phyloP scores from a whole-genome alignment of 257 asterid genomes.

The Lycium barbarum region DNA sequence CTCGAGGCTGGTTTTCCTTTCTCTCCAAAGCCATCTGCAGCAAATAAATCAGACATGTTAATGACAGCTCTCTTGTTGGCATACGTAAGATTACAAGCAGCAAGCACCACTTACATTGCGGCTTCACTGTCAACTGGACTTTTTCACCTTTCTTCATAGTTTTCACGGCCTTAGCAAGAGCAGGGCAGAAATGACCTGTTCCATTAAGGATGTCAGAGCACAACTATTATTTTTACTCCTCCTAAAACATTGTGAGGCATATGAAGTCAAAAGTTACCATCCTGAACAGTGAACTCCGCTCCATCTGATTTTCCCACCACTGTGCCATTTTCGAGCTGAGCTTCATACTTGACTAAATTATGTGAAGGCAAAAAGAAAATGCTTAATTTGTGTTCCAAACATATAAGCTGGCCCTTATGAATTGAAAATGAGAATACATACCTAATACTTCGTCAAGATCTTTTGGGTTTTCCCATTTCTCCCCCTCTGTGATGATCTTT shows the following conservation, averaged over 20 bases:
- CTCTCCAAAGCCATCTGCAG: constrained; percentile 66
- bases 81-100: not conserved
- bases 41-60: not conserved
- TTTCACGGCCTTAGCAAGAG: constrained; percentile 68
- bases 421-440: not conserved
- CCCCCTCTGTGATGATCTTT: constrained; percentile 65
- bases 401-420: not conserved
- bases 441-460: constrained; percentile 74
- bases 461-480: constrained; percentile 81
- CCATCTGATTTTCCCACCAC: constrained; percentile 59
- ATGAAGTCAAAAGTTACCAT: constrained; percentile 42
- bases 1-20: constrained; percentile 68
- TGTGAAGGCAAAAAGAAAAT: not conserved
- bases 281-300: constrained; percentile 62
- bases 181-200: constrained; percentile 73
- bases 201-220: constrained; percentile 20
- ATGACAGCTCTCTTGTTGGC: not conserved
- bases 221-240: not conserved
- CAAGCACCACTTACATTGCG: constrained; percentile 56
- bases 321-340: constrained; percentile 59
- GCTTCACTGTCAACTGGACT: constrained; percentile 69
- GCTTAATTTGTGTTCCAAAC: not conserved
- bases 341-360: constrained; percentile 64
- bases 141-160: constrained; percentile 85
- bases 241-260: not conserved